phyloP scores from a whole-genome alignment of 2,329 filamentous ascomycete genomes.

The Ceratocystis huliohia region DNA sequence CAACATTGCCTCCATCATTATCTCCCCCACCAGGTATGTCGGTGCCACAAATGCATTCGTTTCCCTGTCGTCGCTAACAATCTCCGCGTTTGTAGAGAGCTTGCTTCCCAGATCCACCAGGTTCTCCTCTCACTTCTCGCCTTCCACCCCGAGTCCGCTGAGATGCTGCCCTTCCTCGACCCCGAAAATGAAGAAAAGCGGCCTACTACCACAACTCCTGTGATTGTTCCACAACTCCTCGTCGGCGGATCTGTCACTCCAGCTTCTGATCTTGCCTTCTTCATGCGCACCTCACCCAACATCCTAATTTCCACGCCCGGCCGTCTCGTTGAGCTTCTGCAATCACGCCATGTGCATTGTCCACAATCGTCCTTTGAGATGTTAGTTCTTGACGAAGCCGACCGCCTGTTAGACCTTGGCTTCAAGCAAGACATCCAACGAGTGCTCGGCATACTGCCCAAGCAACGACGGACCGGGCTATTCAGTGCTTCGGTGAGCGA shows the following conservation, averaged over 20 bases:
- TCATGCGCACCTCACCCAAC: constrained; percentile 75
- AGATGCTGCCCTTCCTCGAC: constrained; percentile 42
- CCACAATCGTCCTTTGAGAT: constrained; percentile 82
- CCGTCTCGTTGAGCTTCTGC: constrained; percentile 72
- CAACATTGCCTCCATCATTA: constrained; percentile 79
- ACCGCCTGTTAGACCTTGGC: constrained; percentile 80
- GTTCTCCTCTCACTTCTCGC: constrained; percentile 64
- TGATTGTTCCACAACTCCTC: constrained; percentile 74
- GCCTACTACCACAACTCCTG: constrained; percentile 34
- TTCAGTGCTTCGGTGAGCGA: constrained; percentile 96
- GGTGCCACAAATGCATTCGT: not conserved
- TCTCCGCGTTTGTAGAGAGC: constrained; percentile 48
- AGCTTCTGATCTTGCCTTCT: constrained; percentile 74
- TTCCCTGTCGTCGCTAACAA: not conserved
- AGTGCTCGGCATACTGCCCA: constrained; percentile 73
- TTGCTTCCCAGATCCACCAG: constrained; percentile 79
- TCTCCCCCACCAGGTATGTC: constrained; percentile 54
- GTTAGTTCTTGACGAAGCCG: constrained; percentile 87
- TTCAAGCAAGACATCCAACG: constrained; percentile 85
- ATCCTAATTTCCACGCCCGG: constrained; percentile 84
- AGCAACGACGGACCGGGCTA: constrained; percentile 82
- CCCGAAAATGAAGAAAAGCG: constrained; percentile 44
- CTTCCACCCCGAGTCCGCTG: constrained; percentile 71
- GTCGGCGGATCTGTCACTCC: constrained; percentile 69
- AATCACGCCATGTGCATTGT: constrained; percentile 76